Conservation (phyloP, 2,329 filamentous ascomycete genomes). For the Ascochyta rabiei region DNA sequence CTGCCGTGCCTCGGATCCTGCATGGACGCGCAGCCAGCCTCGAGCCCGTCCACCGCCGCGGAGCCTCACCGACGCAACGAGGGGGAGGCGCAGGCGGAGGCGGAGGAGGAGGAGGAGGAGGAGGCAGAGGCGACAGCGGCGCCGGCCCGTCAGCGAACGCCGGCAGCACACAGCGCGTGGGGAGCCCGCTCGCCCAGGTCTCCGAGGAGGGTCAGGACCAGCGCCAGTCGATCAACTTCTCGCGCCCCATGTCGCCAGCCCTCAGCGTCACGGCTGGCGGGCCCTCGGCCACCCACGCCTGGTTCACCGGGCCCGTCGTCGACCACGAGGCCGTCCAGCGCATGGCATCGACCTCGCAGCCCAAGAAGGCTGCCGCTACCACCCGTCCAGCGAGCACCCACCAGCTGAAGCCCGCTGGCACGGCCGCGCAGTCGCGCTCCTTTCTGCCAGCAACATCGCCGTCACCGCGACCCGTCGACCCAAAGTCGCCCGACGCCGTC, state of each 20-base stretch:
- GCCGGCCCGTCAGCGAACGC: constrained; percentile 17
- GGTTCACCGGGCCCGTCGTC: constrained; percentile 48
- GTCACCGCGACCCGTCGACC: constrained; percentile 38
- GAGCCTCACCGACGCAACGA: constrained; percentile 49
- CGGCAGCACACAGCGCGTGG: constrained; percentile 35
- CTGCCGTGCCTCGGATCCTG: constrained; percentile 66
- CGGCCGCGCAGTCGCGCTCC: constrained; percentile 48
- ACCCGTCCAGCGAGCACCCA: constrained; percentile 51
- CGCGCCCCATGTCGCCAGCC: constrained; percentile 57
- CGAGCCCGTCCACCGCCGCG: constrained; percentile 56
- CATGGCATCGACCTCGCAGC: constrained; percentile 33
- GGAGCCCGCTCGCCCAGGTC: constrained; percentile 50
- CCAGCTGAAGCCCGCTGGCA: constrained; percentile 54
- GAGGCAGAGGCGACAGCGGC: constrained; percentile 50
- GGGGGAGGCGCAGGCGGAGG: constrained; percentile 47
- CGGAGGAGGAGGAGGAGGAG: constrained; percentile 45
- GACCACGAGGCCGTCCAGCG: constrained; percentile 39
- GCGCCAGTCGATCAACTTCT: constrained; percentile 59
- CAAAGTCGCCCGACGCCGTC: constrained; percentile 45
- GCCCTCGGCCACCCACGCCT: constrained; percentile 38
- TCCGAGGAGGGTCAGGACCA: constrained; percentile 52
- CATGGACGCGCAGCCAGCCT: constrained; percentile 55
- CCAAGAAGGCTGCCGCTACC: constrained; percentile 41
- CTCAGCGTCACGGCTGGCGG: constrained; percentile 15
- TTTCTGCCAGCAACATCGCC: constrained; percentile 20